phyloP scores from a whole-genome alignment of 345 rosid genomes.

The Murraya paniculata region DNA sequence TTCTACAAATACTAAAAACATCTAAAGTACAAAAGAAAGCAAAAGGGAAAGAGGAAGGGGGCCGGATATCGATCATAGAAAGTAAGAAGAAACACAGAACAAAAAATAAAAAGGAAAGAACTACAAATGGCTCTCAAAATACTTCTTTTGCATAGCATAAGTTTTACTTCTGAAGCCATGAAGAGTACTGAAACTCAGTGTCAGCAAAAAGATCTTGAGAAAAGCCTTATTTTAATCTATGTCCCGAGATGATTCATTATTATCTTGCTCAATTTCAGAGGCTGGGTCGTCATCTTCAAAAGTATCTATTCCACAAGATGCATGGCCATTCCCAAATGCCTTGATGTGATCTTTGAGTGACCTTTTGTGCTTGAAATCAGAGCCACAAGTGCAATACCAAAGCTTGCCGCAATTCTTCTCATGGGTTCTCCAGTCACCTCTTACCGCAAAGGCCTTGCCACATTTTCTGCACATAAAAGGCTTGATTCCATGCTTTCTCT shows the following conservation, averaged over 20 bases:
- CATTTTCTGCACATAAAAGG: constrained; percentile 96
- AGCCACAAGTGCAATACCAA: constrained; percentile 95
- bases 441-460: constrained; percentile 90
- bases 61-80: background rate
- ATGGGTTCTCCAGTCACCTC: constrained; percentile 99
- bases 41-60: background rate
- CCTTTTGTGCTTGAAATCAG: constrained; percentile 95
- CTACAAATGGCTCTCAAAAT: background rate
- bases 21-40: background rate
- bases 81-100: background rate
- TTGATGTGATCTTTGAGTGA: constrained; percentile 90
- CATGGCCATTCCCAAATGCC: constrained; percentile 85
- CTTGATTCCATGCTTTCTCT: constrained; percentile 85
- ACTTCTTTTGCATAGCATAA: background rate
- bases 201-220: background rate
- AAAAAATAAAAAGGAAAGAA: background rate
- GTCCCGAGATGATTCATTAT: constrained; percentile 39
- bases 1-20: background rate
- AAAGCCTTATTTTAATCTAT: background rate
- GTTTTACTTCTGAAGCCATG: constrained; percentile 9
- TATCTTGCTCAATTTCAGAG: constrained; percentile 71
- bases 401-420: constrained; percentile 98
- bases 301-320: constrained; percentile 58
- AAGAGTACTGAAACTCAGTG: constrained; percentile 8
- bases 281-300: constrained; percentile 73